Evolutionary conservation across 345 rosid genomes (phyloP), one percentile per base, ranked within the genome.

Genomic region (Hirschfeldia incana): DNA sequence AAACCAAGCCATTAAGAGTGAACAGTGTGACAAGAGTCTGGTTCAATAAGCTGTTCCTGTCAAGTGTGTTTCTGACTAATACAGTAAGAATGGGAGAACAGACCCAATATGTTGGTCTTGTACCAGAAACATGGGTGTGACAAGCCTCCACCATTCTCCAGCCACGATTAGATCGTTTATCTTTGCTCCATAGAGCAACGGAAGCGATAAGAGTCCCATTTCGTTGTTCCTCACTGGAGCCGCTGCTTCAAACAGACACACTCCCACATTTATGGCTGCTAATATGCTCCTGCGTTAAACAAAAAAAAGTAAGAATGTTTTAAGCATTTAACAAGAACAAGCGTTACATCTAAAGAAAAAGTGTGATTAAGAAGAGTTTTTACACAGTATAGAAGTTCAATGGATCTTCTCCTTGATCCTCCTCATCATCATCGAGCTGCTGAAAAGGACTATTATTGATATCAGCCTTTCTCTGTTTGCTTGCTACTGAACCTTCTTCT

Each of bases 101-200:
- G 86, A 92, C 95, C 97, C 91, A 89, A 77, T 85, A 84, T 76
- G 80, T 88, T 82, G 88, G 85, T 89, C 93, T 83, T 92, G 98
- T 94, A 94, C 98, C 97, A 92, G 98, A 94, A 94, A 94, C 94
- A 92, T 94, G 29, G 98, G 97, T 11, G 97, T 94, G 82, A 94
- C 79, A 1, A 94, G 94, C 84, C 97, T 88, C 98, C 98, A 94
- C 98, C 98, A 94, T 80, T 94, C 97, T 67, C 98, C 97, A 46
- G 85, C 83, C 30, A 94, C 74, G 85, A 94, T 91, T 81, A 92
- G 82, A 82, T 88, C 87, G 28, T 94, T 94, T 77, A 92, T 89
- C 89, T 94, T 94, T 11, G 97, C 97, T 65, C 98, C 97, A 16
- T 92, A 92, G 30, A 94, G 65, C 5, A 88, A 70, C 1, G 97